Conservation (phyloP, 108 stramenopile species). For the Cyclotella cryptica region DNA sequence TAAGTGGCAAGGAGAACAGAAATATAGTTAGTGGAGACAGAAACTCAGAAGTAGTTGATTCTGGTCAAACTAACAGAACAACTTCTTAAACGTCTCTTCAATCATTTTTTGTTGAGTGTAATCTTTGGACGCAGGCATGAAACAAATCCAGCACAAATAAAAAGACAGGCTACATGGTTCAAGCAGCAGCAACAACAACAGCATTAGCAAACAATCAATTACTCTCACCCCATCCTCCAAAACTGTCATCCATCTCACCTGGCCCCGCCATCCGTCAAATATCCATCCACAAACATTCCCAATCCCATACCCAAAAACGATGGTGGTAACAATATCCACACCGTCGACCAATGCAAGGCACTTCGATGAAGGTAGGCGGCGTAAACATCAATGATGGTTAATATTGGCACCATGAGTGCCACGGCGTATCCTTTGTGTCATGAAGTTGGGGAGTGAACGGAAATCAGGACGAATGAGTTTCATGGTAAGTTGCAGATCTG, state of each 20-base stretch:
- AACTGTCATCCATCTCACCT: conserved; percentile 10
- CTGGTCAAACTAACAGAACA: neutral
- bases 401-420: conserved; percentile 59
- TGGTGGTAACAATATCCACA: conserved; percentile 46
- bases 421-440: conserved; percentile 39
- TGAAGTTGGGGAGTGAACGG: neutral
- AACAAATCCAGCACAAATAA: neutral
- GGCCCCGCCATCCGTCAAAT: conserved; percentile 49
- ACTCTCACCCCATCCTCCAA: too few relatives aligned
- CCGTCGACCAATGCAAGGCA: conserved; percentile 47
- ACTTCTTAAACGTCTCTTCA: neutral
- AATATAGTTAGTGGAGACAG: too few relatives aligned
- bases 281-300: conserved; percentile 45
- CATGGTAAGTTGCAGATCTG: too few relatives aligned
- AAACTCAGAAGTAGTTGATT: too few relatives aligned
- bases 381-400: conserved; percentile 58
- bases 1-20: too few relatives aligned
- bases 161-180: too few relatives aligned
- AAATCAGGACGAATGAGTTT: too few relatives aligned
- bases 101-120: too few relatives aligned
- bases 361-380: conserved; percentile 51
- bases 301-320: conserved; percentile 60
- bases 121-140: neutral
- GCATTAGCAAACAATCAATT: too few relatives aligned
- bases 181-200: too few relatives aligned